phyloP scores from a whole-genome alignment of 129 eudicot species.

The Artemisia tridentata region DNA sequence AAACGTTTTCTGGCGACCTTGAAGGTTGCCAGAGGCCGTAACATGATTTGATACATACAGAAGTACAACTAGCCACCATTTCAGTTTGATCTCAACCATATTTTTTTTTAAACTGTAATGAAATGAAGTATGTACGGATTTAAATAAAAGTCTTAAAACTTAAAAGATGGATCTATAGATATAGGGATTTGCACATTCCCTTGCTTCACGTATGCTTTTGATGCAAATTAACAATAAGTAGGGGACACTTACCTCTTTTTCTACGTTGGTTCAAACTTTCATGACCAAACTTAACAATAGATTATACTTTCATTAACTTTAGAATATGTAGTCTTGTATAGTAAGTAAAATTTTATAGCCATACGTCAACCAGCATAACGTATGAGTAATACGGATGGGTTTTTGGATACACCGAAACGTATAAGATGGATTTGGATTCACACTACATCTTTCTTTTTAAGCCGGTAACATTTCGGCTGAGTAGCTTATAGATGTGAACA shows the following conservation, averaged over 20 bases:
- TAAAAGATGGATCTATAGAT: not conserved
- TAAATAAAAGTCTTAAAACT: not conserved
- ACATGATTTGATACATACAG: conserved; percentile 25
- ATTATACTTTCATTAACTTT: not conserved
- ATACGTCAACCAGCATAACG: too few species aligned
- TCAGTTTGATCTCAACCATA: conserved; percentile 24
- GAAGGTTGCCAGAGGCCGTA: conserved; percentile 1
- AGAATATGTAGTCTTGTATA: not conserved
- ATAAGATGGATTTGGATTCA: too few species aligned
- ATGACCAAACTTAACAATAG: conserved; percentile 10
- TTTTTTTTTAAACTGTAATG: not conserved
- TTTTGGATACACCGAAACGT: too few species aligned
- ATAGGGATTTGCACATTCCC: conserved; percentile 20
- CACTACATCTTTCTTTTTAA: too few species aligned
- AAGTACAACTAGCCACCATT: conserved; percentile 13
- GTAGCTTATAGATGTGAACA: too few species aligned
- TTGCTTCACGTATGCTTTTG: conserved; percentile 18
- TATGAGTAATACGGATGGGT: too few species aligned
- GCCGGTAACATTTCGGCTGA: too few species aligned
- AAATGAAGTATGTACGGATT: not conserved
- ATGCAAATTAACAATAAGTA: not conserved
- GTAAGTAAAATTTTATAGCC: not conserved
- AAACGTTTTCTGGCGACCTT: conserved; percentile 33
- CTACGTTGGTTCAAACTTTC: conserved; percentile 2
- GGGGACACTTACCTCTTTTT: conserved; percentile 13